Evolutionary conservation across 768 basidiomycete species (phyloP).

Genomic region (Suillus placidus): DNA sequence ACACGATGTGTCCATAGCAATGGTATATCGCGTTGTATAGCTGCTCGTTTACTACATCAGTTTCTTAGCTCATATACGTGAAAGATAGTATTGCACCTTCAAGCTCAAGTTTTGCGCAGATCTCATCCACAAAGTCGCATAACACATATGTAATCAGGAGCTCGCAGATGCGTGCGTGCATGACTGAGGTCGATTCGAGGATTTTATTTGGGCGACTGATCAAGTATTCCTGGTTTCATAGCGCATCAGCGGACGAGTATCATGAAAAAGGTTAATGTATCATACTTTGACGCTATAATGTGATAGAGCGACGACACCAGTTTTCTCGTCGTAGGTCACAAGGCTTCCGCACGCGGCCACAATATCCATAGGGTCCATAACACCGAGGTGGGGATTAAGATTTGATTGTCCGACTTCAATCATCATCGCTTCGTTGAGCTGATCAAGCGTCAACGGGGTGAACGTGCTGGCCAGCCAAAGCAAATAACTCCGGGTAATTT

Average conservation of each 20-base stretch:
- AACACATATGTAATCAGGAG: not conserved
- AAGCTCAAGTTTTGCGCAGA: no score
- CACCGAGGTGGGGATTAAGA: not conserved
- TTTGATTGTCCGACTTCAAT: not conserved
- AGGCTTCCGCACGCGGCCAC: not conserved
- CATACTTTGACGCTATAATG: slow-evolving; percentile 15
- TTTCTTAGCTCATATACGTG: not conserved
- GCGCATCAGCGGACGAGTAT: not conserved
- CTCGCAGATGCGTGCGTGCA: not conserved
- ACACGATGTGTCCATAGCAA: no score
- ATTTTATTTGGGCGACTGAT: not conserved
- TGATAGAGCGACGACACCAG: not conserved
- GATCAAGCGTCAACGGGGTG: not conserved
- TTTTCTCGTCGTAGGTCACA: slow-evolving; percentile 1
- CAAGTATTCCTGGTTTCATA: not conserved
- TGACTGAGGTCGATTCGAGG: not conserved
- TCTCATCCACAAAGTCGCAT: not conserved
- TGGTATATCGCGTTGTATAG: no score
- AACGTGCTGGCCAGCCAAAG: slow-evolving; percentile 1
- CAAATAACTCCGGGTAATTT: not conserved
- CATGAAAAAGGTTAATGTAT: not conserved
- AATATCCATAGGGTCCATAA: not conserved
- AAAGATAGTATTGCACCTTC: not conserved
- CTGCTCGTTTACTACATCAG: not conserved
- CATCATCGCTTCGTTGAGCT: slow-evolving; percentile 7